Conservation (phyloP, 495 filamentous ascomycete genomes). For the Usnea hakonensis region DNA sequence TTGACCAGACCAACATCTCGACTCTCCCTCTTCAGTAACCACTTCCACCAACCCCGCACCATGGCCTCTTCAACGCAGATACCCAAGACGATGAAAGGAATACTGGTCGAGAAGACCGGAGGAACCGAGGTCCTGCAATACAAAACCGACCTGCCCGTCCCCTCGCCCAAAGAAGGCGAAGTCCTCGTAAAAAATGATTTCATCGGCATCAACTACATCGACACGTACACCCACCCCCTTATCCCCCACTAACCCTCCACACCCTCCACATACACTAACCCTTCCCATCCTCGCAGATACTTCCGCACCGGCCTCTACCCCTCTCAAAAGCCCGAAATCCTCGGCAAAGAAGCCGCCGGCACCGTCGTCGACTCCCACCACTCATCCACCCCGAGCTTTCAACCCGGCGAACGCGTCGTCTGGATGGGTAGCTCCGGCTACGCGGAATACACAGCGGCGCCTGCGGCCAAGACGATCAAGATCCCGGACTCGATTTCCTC, state of each 20-base stretch:
- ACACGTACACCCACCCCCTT: conserved; percentile 20
- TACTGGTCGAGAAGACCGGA: conserved; percentile 67
- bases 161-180: conserved; percentile 59
- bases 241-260: background rate
- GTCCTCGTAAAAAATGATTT: conserved; percentile 80
- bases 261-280: conserved; percentile 21
- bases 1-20: conserved; percentile 3
- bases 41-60: conserved; percentile 17
- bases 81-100: conserved; percentile 65
- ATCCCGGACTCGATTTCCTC: conserved; percentile 58
- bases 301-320: conserved; percentile 86
- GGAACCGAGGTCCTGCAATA: conserved; percentile 72
- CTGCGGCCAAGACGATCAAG: conserved; percentile 48
- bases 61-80: conserved; percentile 37
- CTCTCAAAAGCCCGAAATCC: conserved; percentile 64
- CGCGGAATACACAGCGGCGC: conserved; percentile 66
- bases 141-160: conserved; percentile 68
- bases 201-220: conserved; percentile 83
- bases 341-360: conserved; percentile 77
- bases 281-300: conserved; percentile 44
- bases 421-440: conserved; percentile 59
- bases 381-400: conserved; percentile 40
- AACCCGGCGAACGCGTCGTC: conserved; percentile 59
- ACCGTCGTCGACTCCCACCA: conserved; percentile 46
- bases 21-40: conserved; percentile 15